These are phyloP conservation scores for Aurifilum marmelostoma DNA, from an alignment of 2,329 filamentous ascomycete species.

Conservation along the genomic window DNA sequence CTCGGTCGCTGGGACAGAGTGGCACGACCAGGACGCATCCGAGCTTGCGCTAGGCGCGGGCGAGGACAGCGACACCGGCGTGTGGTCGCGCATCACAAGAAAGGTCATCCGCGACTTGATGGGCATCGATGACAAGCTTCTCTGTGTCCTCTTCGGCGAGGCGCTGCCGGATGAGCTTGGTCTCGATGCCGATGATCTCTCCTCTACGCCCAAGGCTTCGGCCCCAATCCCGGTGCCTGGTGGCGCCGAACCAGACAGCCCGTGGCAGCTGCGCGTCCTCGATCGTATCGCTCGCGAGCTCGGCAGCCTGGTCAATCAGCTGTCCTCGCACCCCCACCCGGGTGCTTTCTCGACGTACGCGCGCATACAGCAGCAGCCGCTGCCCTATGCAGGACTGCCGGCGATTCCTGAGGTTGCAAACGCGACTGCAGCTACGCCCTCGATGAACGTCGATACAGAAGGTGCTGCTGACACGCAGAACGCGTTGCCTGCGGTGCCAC, in stretches of 20 bases:
- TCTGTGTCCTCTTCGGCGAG: constrained; percentile 88
- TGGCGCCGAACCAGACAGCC: constrained; percentile 37
- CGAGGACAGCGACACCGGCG: constrained; percentile 61
- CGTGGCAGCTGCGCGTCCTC: constrained; percentile 79
- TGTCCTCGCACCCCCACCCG: constrained; percentile 75
- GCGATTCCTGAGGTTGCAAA: constrained; percentile 59
- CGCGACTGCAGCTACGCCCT: constrained; percentile 32
- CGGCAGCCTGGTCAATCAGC: constrained; percentile 77
- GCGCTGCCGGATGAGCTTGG: constrained; percentile 57
- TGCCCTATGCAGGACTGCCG: constrained; percentile 80
- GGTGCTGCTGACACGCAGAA: constrained; percentile 30
- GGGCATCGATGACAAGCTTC: constrained; percentile 82
- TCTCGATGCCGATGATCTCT: constrained; percentile 46
- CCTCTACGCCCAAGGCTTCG: constrained; percentile 52
- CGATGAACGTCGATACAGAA: constrained; percentile 21
- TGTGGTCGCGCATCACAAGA: constrained; percentile 81
- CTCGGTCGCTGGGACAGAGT: constrained; percentile 45
- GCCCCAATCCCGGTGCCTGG: not conserved
- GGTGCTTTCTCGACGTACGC: constrained; percentile 86
- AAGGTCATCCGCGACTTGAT: constrained; percentile 88
- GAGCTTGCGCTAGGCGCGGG: constrained; percentile 44
- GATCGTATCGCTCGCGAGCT: constrained; percentile 87
- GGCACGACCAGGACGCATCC: constrained; percentile 55
- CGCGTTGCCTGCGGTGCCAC: constrained; percentile 35
- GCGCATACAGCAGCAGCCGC: constrained; percentile 63